phyloP scores from a whole-genome alignment of 495 filamentous ascomycete genomes.

The Sporormia fimetaria region DNA sequence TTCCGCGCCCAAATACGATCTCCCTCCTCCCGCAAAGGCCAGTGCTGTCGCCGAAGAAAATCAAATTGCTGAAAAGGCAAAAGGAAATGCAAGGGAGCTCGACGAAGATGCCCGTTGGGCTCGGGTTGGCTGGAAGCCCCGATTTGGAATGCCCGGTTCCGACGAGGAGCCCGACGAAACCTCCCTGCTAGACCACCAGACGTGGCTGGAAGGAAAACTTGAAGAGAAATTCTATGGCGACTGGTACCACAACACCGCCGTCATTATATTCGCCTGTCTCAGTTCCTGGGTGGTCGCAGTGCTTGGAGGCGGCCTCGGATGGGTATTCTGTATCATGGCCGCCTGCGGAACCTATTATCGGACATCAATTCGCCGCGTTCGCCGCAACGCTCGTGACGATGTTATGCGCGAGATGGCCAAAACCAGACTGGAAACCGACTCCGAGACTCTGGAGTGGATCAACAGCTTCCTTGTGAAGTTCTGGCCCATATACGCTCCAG shows the following conservation, averaged over 20 bases:
- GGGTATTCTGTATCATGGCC: conserved; percentile 89
- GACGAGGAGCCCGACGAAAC: conserved; percentile 45
- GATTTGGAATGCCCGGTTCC: conserved; percentile 49
- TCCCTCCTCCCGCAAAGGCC: conserved; percentile 62
- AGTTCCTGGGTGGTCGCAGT: conserved; percentile 81
- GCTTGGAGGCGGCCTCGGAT: conserved; percentile 80
- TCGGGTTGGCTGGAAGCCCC: conserved; percentile 77
- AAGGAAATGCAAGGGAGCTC: conserved; percentile 46
- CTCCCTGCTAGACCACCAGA: conserved; percentile 74
- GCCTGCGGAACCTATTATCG: conserved; percentile 90
- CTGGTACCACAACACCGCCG: conserved; percentile 95
- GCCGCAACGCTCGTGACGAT: conserved; percentile 94
- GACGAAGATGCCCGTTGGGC: conserved; percentile 47
- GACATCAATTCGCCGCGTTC: conserved; percentile 83
- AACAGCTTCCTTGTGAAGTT: conserved; percentile 98
- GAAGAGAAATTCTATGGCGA: conserved; percentile 88
- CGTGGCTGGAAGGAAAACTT: conserved; percentile 70
- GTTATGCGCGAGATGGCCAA: conserved; percentile 87
- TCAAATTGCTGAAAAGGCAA: conserved; percentile 34
- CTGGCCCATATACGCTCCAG: conserved; percentile 96
- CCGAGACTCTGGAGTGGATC: conserved; percentile 94
- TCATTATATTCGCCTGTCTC: conserved; percentile 88
- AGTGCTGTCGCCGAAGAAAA: conserved; percentile 44
- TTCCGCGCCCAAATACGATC: conserved; percentile 58
- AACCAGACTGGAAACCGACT: conserved; percentile 78